phyloP scores from a whole-genome alignment of 768 basidiomycete genomes.

The Aureoboletus auriporus region DNA sequence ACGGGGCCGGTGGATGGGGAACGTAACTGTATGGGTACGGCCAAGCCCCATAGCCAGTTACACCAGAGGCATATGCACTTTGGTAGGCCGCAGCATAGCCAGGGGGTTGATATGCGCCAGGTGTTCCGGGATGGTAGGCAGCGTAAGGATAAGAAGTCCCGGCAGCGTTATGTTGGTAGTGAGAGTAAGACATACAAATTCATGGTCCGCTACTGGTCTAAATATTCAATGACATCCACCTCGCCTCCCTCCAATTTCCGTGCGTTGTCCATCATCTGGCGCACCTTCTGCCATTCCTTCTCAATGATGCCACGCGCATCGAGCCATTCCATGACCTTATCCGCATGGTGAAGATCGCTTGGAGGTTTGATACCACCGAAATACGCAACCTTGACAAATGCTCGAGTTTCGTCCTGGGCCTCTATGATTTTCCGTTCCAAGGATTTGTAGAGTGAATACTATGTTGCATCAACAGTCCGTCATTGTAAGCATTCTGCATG shows the following conservation, averaged over 20 bases:
- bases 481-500: background rate
- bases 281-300: constrained; percentile 65
- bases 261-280: constrained; percentile 73
- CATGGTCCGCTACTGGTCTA: background rate
- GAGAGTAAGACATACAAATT: constrained; percentile 31
- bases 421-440: constrained; percentile 57
- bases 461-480: constrained; percentile 4
- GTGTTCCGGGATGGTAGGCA: constrained; percentile 51
- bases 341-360: constrained; percentile 64
- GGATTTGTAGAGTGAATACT: constrained; percentile 64
- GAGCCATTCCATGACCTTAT: constrained; percentile 79
- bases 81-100: constrained; percentile 48
- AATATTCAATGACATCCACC: constrained; percentile 13
- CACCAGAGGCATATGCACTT: constrained; percentile 54
- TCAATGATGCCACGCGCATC: constrained; percentile 66
- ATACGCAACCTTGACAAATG: constrained; percentile 58
- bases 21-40: constrained; percentile 66
- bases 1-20: constrained; percentile 34
- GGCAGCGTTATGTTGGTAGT: constrained; percentile 36
- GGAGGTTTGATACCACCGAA: constrained; percentile 56
- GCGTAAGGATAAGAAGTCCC: constrained; percentile 64
- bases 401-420: constrained; percentile 39
- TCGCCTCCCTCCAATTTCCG: constrained; percentile 58
- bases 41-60: constrained; percentile 68
- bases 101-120: constrained; percentile 42